A percentile compares a stretch with the other conserved stretches of the same genome.
These are phyloP conservation scores for Rhizopogon vesiculosus DNA, from an alignment of 768 basidiomycete species.

Conservation along the genomic window DNA sequence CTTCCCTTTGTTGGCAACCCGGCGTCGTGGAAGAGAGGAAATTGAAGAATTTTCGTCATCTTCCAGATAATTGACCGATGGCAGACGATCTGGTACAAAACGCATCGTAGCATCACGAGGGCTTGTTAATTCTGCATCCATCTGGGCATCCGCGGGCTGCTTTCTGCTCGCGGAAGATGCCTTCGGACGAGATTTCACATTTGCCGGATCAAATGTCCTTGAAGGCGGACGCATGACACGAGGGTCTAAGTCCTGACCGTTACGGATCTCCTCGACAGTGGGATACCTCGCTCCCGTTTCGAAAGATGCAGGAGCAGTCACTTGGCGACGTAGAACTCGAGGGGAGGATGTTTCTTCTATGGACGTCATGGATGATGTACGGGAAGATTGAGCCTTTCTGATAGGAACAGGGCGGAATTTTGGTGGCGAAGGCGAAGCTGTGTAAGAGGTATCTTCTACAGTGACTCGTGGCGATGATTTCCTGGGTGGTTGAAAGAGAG, in stretches of 20 bases:
- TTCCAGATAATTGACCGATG: background rate
- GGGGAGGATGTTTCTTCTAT: conserved; percentile 10
- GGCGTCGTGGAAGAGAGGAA: background rate
- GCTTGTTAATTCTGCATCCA: background rate
- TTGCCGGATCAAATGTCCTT: conserved; percentile 21
- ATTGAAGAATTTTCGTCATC: background rate
- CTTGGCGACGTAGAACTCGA: conserved; percentile 3
- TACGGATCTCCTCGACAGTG: conserved; percentile 13
- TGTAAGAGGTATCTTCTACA: conserved; percentile 13
- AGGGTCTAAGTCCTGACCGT: conserved; percentile 12
- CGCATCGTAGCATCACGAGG: background rate
- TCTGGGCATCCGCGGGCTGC: too few relatives aligned
- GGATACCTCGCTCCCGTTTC: conserved; percentile 16
- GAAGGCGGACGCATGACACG: conserved; percentile 23
- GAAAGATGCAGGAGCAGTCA: conserved; percentile 4
- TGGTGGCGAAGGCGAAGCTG: conserved; percentile 2
- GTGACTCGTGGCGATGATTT: conserved; percentile 13
- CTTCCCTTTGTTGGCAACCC: background rate
- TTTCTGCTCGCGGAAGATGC: conserved; percentile 3
- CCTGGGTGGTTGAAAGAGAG: conserved; percentile 2
- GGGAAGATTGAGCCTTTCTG: conserved; percentile 2
- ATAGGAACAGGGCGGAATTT: conserved; percentile 4
- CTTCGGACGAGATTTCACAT: conserved; percentile 17
- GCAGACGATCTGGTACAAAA: background rate
- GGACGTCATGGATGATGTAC: conserved; percentile 2